Percentiles rank a stretch among this genome's conserved stretches.
Conservation (phyloP, 2,329 filamentous ascomycete genomes). For the Cladorrhinum sp. region DNA sequence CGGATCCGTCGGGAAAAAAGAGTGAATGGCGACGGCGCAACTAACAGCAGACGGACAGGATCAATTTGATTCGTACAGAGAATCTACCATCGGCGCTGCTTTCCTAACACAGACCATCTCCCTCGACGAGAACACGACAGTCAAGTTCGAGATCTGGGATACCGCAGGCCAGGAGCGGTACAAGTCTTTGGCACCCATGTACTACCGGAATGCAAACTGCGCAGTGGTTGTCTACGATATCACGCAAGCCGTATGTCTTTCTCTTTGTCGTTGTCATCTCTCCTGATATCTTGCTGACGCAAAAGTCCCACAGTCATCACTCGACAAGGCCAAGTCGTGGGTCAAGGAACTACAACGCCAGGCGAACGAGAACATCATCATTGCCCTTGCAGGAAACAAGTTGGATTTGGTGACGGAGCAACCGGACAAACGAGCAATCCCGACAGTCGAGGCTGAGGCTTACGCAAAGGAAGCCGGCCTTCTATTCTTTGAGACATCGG, state of each 20-base stretch:
- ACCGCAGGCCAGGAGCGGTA: constrained; percentile 98
- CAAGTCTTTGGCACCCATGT: constrained; percentile 98
- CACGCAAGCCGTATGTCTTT: constrained; percentile 81
- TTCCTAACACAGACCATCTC: constrained; percentile 99
- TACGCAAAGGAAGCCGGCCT: constrained; percentile 92
- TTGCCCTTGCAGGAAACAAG: constrained; percentile 96
- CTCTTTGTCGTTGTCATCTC: constrained; percentile 4
- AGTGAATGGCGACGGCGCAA: neutral
- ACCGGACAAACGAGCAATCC: constrained; percentile 91
- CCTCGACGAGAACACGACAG: constrained; percentile 94
- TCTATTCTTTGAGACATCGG: constrained; percentile 97
- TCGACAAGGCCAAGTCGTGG: constrained; percentile 99
- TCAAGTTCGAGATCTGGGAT: constrained; percentile 99
- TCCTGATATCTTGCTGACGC: constrained; percentile 27
- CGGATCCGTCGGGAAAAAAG: constrained; percentile 5
- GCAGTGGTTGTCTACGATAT: constrained; percentile 99
- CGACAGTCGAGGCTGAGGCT: constrained; percentile 85
- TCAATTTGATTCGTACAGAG: constrained; percentile 96
- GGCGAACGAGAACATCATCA: constrained; percentile 99
- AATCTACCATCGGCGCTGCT: constrained; percentile 96
- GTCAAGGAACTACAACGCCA: constrained; percentile 98
- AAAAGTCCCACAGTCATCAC: constrained; percentile 64
- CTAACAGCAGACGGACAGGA: constrained; percentile 56
- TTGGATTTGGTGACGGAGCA: constrained; percentile 91
- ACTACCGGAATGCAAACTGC: constrained; percentile 99